Conservation (phyloP, 805 yeast species). For the Ogataea nonfermentans region DNA sequence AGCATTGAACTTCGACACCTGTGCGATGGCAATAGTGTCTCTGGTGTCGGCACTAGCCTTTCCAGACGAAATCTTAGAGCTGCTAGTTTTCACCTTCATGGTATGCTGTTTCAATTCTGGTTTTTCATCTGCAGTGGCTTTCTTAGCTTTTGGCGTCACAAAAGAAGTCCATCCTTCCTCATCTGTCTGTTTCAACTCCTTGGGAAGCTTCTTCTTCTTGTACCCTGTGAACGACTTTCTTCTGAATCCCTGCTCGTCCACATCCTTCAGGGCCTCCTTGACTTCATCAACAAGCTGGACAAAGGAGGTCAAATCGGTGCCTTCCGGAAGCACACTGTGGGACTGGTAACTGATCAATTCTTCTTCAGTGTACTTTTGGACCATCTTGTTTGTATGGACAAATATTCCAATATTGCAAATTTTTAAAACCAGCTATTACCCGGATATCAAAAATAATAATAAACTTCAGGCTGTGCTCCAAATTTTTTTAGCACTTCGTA, state of each 20-base stretch:
- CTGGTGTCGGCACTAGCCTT: conserved; percentile 65
- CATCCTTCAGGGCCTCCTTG: conserved; percentile 39
- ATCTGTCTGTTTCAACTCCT: conserved; percentile 54
- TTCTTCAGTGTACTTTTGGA: conserved; percentile 68
- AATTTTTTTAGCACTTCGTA: conserved; percentile 2
- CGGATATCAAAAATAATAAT: neutral
- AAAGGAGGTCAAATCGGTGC: conserved; percentile 64
- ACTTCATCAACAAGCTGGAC: conserved; percentile 65
- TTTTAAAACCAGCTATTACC: conserved; percentile 9
- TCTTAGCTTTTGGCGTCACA: conserved; percentile 42
- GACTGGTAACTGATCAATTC: conserved; percentile 59
- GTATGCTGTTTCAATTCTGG: conserved; percentile 45
- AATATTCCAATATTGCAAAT: conserved; percentile 8
- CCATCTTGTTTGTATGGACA: conserved; percentile 25
- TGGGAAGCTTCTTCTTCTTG: conserved; percentile 49
- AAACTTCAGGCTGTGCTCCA: conserved; percentile 10
- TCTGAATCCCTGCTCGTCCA: conserved; percentile 40
- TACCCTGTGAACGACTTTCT: conserved; percentile 58
- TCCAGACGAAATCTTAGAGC: conserved; percentile 70
- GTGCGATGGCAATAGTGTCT: conserved; percentile 68
- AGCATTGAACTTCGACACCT: conserved; percentile 68
- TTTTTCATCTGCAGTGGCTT: conserved; percentile 48
- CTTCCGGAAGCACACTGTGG: conserved; percentile 57
- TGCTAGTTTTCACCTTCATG: conserved; percentile 64
- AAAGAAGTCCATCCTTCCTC: conserved; percentile 84